Base-by-base conservation (phyloP, 1,284 basidiomycete genomes). In the Ustilago trichophora region DNA sequence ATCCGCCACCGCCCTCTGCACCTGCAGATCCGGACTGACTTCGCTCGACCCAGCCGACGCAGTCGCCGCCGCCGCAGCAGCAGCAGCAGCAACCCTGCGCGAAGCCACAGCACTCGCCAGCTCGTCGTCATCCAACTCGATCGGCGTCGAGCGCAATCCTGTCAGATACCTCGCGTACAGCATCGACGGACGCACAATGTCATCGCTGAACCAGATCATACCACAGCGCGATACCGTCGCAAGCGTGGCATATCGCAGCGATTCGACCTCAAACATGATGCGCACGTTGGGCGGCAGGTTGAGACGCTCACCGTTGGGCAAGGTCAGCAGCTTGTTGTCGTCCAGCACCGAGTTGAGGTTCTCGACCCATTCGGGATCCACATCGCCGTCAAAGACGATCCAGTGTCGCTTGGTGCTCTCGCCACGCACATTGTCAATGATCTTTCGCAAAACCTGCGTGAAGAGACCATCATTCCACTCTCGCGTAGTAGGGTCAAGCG, bases 121-220 rank as follows among this genome's bases (percentile, higher is more conserved):
- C 71, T 73, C 93, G 58, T 98, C 95, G 56, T 96, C 94, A 56
- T 93, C 92, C 6, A 91, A 89, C 74, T 92, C 92, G 72, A 98
- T 84, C n/a, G 92, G 88, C 4, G 89, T 85, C 6, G 88, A 85
- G 0, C 89, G 86, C 27, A 98, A 85, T 0, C 89, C 89, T 43
- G 88, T 86, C 40, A 99, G 87, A 78, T 97, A 95, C 80, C 97
- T 88, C 41, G 87, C 87, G 83, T 91, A 97, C 26, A 97, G 88
- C 96, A 98, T 98, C 4, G 86, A 84, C 3, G 93, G 89, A 65
- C 91, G 88, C 26, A 99, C 89, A 42, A 95, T 89, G 66, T 97
- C 93, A 60, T 97, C 93, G 80, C 93, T 97, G 84, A 99, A 99
- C 96, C 96, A 99, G 76, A 99, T 95, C 96, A 99, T 99, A 82